These are phyloP conservation scores for Teratosphaeria destructans DNA, from an alignment of 2,329 filamentous ascomycete species.

Conservation along the genomic window DNA sequence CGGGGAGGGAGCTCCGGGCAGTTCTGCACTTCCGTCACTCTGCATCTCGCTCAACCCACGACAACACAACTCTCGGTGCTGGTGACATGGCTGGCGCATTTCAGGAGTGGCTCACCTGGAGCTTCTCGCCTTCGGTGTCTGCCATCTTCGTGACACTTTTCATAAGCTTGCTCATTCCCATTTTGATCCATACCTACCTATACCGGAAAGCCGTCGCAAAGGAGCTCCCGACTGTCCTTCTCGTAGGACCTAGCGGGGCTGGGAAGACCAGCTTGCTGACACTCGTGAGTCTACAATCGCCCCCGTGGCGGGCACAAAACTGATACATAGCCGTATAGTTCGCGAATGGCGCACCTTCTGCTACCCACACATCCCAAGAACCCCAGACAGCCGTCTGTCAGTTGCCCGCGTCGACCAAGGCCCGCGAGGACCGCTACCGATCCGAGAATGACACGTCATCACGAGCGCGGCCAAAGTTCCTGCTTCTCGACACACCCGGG, in stretches of 20 bases:
- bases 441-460: slow-evolving; percentile 50
- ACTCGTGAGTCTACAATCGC: slow-evolving; percentile 42
- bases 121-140: slow-evolving; percentile 34
- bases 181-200: slow-evolving; percentile 67
- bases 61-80: neutral
- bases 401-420: slow-evolving; percentile 42
- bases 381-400: slow-evolving; percentile 47
- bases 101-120: slow-evolving; percentile 34
- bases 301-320: neutral
- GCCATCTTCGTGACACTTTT: slow-evolving; percentile 57
- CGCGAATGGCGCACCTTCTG: slow-evolving; percentile 44
- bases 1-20: neutral
- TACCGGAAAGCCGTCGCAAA: slow-evolving; percentile 49
- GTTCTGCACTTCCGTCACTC: neutral
- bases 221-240: slow-evolving; percentile 61
- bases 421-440: slow-evolving; percentile 53
- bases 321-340: slow-evolving; percentile 25
- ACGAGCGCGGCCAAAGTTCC: slow-evolving; percentile 54
- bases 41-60: neutral
- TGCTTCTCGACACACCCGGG: slow-evolving; percentile 81
- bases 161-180: slow-evolving; percentile 61
- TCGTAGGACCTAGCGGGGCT: slow-evolving; percentile 68
- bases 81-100: neutral
- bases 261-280: slow-evolving; percentile 88
- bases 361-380: slow-evolving; percentile 54